Evolutionary conservation across 352 stramenopile species (phyloP).

Genomic region (Globisporangium iwayamae): DNA sequence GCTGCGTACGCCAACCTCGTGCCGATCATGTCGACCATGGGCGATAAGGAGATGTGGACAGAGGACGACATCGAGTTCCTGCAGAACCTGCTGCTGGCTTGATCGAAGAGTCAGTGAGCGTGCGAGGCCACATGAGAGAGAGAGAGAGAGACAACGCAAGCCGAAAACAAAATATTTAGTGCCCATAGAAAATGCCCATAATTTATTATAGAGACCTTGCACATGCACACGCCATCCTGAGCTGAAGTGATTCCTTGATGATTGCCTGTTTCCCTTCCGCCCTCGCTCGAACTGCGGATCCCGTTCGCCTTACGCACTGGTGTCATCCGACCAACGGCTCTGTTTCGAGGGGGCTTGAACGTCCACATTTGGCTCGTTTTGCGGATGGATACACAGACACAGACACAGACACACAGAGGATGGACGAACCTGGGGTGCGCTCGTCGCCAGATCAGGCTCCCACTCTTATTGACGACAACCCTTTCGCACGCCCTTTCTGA

Average conservation of each 20-base stretch:
- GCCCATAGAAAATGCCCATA: conserved; percentile 5
- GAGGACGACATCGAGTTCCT: conserved; percentile 83
- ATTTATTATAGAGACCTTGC: conserved; percentile 8
- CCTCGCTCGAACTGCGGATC: background rate
- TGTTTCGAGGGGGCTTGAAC: background rate
- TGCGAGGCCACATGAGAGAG: background rate
- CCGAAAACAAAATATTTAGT: conserved; percentile 7
- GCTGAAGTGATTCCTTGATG: background rate
- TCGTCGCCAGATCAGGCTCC: conserved; percentile 13
- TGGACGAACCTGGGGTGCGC: background rate
- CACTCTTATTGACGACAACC: conserved; percentile 11
- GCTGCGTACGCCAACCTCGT: conserved; percentile 37
- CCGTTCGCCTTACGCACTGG: background rate
- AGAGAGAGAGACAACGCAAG: background rate
- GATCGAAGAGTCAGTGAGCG: conserved; percentile 15
- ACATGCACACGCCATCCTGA: background rate
- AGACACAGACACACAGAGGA: background rate
- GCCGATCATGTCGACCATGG: conserved; percentile 40
- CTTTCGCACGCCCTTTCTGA: background rate
- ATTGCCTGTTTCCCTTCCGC: no score
- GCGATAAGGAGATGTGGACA: conserved; percentile 64
- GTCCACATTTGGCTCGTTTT: background rate
- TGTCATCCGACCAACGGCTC: background rate
- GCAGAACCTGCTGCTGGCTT: conserved; percentile 65
- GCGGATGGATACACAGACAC: conserved; percentile 5